A percentile compares a stretch with the other conserved stretches of the same genome.
Evolutionary conservation across 163 green algal species (phyloP).

Genomic region (Prototheca wickerhamii): DNA sequence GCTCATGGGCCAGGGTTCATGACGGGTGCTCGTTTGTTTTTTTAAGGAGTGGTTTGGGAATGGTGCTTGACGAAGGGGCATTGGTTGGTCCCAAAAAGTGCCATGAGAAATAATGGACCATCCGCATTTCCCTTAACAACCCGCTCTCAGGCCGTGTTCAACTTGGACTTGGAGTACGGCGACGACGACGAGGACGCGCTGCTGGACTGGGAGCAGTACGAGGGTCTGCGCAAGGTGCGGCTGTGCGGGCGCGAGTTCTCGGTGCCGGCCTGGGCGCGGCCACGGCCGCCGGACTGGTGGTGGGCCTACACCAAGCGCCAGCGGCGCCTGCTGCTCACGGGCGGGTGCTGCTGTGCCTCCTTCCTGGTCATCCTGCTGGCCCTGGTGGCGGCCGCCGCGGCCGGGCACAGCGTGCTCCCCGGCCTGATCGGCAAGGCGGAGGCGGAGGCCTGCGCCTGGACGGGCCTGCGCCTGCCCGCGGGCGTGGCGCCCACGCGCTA

Average conservation of each 20-base stretch:
- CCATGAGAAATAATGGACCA: background rate
- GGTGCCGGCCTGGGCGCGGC: slow-evolving; percentile 5
- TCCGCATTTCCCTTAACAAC: background rate
- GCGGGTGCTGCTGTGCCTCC: background rate
- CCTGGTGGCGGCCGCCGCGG: slow-evolving; percentile 13
- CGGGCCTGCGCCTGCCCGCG: slow-evolving; percentile 16
- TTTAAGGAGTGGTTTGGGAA: background rate
- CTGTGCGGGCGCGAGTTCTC: slow-evolving; percentile 28
- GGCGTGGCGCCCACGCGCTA: slow-evolving; percentile 14
- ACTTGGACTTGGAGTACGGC: slow-evolving; percentile 15
- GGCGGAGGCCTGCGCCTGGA: slow-evolving; percentile 20
- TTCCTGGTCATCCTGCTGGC: slow-evolving; percentile 9
- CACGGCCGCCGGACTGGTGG: slow-evolving; percentile 39
- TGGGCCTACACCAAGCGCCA: slow-evolving; percentile 20
- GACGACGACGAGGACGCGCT: slow-evolving; percentile 40
- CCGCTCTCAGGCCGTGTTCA: slow-evolving; percentile 15
- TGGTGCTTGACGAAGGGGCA: background rate
- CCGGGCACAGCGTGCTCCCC: background rate
- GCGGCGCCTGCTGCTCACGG: slow-evolving; percentile 18
- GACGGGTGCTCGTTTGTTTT: background rate
- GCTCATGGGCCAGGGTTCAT: background rate
- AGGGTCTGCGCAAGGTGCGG: slow-evolving; percentile 12
- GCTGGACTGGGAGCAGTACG: slow-evolving; percentile 53
- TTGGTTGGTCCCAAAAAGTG: background rate
- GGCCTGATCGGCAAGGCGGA: background rate